Percentiles rank a stretch among this genome's conserved stretches.
Conservation (phyloP, 495 filamentous ascomycete species). For the Niebla homalea region DNA sequence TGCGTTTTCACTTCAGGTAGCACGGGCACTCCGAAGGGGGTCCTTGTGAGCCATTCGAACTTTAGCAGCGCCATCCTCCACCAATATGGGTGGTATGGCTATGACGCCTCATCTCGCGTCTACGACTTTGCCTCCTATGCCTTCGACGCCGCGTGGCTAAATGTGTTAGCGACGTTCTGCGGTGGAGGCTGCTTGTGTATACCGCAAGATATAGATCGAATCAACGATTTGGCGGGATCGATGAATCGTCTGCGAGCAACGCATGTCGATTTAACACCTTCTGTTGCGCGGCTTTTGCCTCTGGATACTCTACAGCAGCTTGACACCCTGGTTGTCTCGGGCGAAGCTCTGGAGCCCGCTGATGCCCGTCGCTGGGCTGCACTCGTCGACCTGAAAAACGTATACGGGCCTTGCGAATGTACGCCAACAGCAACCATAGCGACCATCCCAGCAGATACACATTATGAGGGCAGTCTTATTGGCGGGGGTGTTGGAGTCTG, state of each 20-base stretch:
- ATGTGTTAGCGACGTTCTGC: conserved; percentile 39
- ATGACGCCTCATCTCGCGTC: conserved; percentile 6
- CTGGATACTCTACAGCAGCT: conserved; percentile 15
- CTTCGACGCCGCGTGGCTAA: conserved; percentile 36
- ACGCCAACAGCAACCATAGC: conserved; percentile 1
- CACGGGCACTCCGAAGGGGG: conserved; percentile 26
- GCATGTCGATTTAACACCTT: conserved; percentile 19
- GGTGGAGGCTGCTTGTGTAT: conserved; percentile 36
- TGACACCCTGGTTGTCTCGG: conserved; percentile 16
- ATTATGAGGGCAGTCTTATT: conserved; percentile 7
- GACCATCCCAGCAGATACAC: background rate
- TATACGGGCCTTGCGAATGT: conserved; percentile 42
- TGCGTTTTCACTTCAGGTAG: conserved; percentile 24
- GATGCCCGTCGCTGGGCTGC: conserved; percentile 31
- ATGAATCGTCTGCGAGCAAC: conserved; percentile 16
- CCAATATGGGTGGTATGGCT: background rate
- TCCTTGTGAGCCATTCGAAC: conserved; percentile 25
- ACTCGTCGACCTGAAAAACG: conserved; percentile 34
- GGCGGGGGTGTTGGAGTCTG: conserved; percentile 16
- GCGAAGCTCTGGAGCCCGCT: conserved; percentile 25
- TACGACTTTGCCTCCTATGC: conserved; percentile 24
- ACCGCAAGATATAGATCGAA: conserved; percentile 34
- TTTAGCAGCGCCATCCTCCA: conserved; percentile 21
- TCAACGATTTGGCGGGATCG: conserved; percentile 20
- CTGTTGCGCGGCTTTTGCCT: conserved; percentile 15